phyloP scores from a whole-genome alignment of 371 early-diverging fungal genomes.

The Syncephalastrum racemosum region DNA sequence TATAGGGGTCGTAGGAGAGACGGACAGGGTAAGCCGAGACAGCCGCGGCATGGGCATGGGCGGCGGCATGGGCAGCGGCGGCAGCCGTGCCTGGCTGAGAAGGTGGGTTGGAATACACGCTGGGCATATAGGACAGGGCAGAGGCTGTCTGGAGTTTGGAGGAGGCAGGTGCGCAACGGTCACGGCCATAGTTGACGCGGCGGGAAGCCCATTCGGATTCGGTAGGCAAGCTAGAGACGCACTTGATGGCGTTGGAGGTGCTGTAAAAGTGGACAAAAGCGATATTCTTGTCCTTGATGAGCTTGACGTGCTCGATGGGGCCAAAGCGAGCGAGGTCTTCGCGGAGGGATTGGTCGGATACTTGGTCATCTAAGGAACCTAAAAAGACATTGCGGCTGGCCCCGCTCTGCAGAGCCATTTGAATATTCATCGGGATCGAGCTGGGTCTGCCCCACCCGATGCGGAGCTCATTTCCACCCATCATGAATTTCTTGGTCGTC shows the following conservation, averaged over 20 bases:
- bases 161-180: slow-evolving; percentile 61
- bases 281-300: slow-evolving; percentile 69
- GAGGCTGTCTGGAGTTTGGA: background rate
- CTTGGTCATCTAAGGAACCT: slow-evolving; percentile 61
- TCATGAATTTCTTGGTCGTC: slow-evolving; percentile 31
- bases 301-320: slow-evolving; percentile 69
- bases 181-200: slow-evolving; percentile 76
- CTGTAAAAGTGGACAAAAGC: slow-evolving; percentile 83
- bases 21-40: too few relatives aligned
- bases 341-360: slow-evolving; percentile 52
- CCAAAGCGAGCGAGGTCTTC: slow-evolving; percentile 68
- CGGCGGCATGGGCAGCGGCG: too few relatives aligned
- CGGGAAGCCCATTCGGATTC: slow-evolving; percentile 56
- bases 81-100: too few relatives aligned
- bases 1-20: slow-evolving; percentile 27
- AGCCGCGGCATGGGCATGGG: too few relatives aligned
- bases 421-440: slow-evolving; percentile 46
- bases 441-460: slow-evolving; percentile 82
- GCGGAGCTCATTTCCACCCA: slow-evolving; percentile 59
- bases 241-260: slow-evolving; percentile 70
- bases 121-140: too few relatives aligned
- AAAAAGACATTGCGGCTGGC: slow-evolving; percentile 81
- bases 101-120: too few relatives aligned
- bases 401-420: slow-evolving; percentile 62
- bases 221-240: slow-evolving; percentile 57